Percentiles rank a stretch among this genome's conserved stretches.
phyloP scores from a whole-genome alignment of 106 monocot genomes.

The Dendrobium nobile region DNA sequence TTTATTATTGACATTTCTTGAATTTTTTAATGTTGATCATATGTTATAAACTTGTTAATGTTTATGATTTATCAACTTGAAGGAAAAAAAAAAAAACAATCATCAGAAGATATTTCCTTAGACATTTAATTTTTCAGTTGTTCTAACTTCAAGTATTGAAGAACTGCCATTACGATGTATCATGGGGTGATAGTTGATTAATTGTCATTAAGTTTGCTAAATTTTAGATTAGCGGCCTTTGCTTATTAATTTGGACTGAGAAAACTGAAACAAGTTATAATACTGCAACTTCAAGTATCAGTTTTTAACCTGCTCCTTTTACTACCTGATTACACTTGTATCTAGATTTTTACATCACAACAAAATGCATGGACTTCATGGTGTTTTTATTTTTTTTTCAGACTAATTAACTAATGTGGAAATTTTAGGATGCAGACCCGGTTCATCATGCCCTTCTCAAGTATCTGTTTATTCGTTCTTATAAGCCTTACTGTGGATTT shows the following conservation, averaged over 20 bases:
- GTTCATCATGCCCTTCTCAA: constrained; percentile 66
- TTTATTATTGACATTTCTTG: background rate
- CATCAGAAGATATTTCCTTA: background rate
- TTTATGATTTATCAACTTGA: background rate
- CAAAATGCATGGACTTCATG: background rate
- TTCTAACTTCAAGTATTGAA: background rate
- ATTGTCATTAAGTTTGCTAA: background rate
- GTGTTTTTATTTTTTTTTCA: background rate
- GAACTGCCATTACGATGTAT: background rate
- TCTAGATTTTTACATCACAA: background rate
- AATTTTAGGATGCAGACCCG: constrained; percentile 70
- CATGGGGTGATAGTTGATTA: background rate
- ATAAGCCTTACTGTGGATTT: constrained; percentile 76
- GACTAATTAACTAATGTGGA: constrained; percentile 9
- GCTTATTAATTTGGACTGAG: background rate
- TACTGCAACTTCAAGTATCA: background rate
- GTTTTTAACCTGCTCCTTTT: background rate
- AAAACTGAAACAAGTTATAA: background rate
- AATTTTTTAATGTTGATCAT: background rate
- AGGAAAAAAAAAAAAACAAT: background rate
- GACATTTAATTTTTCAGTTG: background rate
- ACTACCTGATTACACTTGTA: background rate
- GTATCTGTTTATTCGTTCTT: constrained; percentile 71
- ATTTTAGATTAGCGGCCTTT: background rate
- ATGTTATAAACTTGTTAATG: background rate